Conservation (phyloP, 306 rosid species). For the Dalbergia cochinchinensis region DNA sequence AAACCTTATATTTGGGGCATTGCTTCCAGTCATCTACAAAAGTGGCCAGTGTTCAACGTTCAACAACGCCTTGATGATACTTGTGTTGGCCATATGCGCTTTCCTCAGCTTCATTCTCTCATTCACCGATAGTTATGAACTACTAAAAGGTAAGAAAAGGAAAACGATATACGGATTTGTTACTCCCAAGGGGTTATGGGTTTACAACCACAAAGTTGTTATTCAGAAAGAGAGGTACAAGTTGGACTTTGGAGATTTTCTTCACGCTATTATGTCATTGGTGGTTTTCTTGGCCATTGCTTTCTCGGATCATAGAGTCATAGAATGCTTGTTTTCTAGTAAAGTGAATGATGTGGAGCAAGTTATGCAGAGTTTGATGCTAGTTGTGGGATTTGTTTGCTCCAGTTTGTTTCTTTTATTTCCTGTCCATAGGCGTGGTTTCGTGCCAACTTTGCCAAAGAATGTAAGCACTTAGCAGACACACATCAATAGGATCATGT, state of each 20-base stretch:
- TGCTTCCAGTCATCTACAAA: background rate
- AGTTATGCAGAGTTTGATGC: conserved; percentile 21
- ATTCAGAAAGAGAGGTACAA: background rate
- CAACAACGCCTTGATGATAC: background rate
- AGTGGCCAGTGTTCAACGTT: background rate
- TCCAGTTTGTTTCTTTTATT: conserved; percentile 18
- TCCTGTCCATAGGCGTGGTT: conserved; percentile 23
- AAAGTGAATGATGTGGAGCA: background rate
- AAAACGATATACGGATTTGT: conserved; percentile 9
- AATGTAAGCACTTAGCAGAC: background rate
- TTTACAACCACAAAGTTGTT: background rate
- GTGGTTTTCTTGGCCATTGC: conserved; percentile 25
- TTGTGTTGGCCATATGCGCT: background rate
- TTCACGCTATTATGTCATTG: background rate
- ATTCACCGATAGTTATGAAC: conserved; percentile 10
- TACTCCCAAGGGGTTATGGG: background rate
- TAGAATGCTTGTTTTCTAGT: background rate
- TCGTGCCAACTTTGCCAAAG: background rate
- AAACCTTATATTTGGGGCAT: background rate
- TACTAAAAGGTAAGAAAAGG: background rate
- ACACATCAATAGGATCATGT: background rate
- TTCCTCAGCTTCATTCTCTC: background rate
- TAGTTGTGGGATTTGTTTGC: conserved; percentile 3
- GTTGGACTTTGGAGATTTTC: background rate
- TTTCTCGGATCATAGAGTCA: conserved; percentile 7